phyloP scores from a whole-genome alignment of 2,329 filamentous ascomycete species.

The Mycosphaerelloides madeirae region DNA sequence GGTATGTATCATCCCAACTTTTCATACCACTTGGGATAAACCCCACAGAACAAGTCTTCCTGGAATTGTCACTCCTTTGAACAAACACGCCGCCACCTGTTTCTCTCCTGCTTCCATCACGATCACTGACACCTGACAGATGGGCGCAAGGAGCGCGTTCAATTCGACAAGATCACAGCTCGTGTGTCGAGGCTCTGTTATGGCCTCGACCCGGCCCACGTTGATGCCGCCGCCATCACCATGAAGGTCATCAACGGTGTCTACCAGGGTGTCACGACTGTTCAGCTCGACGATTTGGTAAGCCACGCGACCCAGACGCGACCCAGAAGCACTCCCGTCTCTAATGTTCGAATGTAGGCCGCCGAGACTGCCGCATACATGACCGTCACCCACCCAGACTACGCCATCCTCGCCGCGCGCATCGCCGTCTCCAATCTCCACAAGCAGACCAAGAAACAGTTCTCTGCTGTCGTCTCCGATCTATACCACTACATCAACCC shows the following conservation, averaged over 20 bases:
- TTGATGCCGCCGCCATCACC: slow-evolving; percentile 96
- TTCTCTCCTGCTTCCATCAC: neutral
- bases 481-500: slow-evolving; percentile 96
- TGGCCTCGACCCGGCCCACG: slow-evolving; percentile 88
- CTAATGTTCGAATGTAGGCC: slow-evolving; percentile 55
- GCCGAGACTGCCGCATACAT: slow-evolving; percentile 99
- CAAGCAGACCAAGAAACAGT: slow-evolving; percentile 99
- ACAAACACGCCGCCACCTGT: slow-evolving; percentile 10
- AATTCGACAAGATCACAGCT: slow-evolving; percentile 99
- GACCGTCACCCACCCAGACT: slow-evolving; percentile 98
- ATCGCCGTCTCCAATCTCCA: slow-evolving; percentile 99
- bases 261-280: slow-evolving; percentile 94
- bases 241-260: slow-evolving; percentile 99
- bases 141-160: slow-evolving; percentile 98
- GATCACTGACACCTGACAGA: slow-evolving; percentile 52
- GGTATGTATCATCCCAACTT: slow-evolving; percentile 40
- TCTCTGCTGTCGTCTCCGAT: slow-evolving; percentile 89
- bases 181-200: slow-evolving; percentile 97
- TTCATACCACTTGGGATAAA: neutral
- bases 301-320: slow-evolving; percentile 35
- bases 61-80: slow-evolving; percentile 7
- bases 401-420: slow-evolving; percentile 94
- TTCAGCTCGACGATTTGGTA: slow-evolving; percentile 95
- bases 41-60: neutral
- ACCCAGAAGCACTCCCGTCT: neutral